Evolutionary conservation across 495 filamentous ascomycete genomes (phyloP).

Genomic region (Neurospora sp.): DNA sequence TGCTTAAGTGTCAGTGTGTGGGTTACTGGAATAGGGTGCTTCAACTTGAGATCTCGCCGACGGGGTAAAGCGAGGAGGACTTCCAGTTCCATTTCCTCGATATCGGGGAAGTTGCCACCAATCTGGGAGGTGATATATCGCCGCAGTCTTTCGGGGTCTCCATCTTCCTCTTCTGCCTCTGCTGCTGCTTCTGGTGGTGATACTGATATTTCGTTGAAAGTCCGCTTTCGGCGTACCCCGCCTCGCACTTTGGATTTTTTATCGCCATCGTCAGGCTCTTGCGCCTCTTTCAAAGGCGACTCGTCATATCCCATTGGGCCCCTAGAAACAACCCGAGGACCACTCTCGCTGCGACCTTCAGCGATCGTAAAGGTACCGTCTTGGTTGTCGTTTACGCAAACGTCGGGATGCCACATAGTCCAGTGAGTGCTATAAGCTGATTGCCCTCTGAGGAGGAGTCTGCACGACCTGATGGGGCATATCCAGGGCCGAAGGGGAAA

Average conservation of each 20-base stretch:
- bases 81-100: not conserved
- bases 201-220: not conserved
- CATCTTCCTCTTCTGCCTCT: not conserved
- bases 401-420: not conserved
- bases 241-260: not conserved
- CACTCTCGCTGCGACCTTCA: not conserved
- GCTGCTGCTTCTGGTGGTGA: not conserved
- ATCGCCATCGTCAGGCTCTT: not conserved
- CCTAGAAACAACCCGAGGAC: not conserved
- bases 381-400: constrained; percentile 4
- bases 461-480: constrained; percentile 11
- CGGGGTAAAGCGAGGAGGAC: not conserved
- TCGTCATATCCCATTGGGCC: not conserved
- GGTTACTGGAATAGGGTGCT: not conserved
- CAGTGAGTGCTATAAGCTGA: constrained; percentile 4
- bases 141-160: not conserved
- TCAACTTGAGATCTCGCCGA: not conserved
- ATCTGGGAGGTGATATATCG: not conserved
- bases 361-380: constrained; percentile 4
- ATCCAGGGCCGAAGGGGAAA: constrained; percentile 4
- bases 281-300: not conserved
- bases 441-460: not conserved
- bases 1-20: not conserved
- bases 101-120: not conserved
- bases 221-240: not conserved